Percentiles rank a stretch among this genome's conserved stretches.
Evolutionary conservation across 2,329 filamentous ascomycete species (phyloP).

Genomic region (Raffaelea arxii): DNA sequence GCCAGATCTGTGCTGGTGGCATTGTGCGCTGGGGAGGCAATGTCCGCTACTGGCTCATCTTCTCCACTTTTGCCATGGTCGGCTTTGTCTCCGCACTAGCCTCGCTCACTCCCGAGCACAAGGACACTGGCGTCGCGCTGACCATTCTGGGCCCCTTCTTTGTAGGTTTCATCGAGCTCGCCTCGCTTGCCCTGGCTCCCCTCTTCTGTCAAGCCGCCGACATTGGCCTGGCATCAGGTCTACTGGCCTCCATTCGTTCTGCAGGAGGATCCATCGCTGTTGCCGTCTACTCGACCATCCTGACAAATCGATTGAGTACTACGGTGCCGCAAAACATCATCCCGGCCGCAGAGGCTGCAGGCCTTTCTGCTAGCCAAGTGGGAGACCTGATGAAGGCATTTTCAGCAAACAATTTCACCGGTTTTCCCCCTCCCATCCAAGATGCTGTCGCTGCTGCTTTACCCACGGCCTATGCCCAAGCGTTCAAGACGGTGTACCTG

Average conservation of each 20-base stretch:
- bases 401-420: not conserved
- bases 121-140: conserved; percentile 22
- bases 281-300: conserved; percentile 28
- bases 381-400: not conserved
- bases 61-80: conserved; percentile 26
- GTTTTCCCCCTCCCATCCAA: not conserved
- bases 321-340: conserved; percentile 17
- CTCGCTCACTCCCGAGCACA: conserved; percentile 21
- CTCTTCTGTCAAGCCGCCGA: conserved; percentile 28
- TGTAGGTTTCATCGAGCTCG: conserved; percentile 25
- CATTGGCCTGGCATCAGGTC: conserved; percentile 30
- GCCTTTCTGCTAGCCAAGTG: not conserved
- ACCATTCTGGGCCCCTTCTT: conserved; percentile 27
- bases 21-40: conserved; percentile 25
- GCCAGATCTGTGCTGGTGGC: conserved; percentile 22
- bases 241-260: conserved; percentile 28
- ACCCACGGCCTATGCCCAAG: not conserved
- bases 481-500: not conserved
- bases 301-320: conserved; percentile 25
- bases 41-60: conserved; percentile 25
- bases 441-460: not conserved
- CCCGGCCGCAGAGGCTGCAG: not conserved
- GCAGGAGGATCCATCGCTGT: conserved; percentile 21
- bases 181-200: conserved; percentile 23
- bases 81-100: conserved; percentile 24